These are phyloP conservation scores for Platanthera guangdongensis DNA, from an alignment of 106 monocot genomes.

Conservation along the genomic window DNA sequence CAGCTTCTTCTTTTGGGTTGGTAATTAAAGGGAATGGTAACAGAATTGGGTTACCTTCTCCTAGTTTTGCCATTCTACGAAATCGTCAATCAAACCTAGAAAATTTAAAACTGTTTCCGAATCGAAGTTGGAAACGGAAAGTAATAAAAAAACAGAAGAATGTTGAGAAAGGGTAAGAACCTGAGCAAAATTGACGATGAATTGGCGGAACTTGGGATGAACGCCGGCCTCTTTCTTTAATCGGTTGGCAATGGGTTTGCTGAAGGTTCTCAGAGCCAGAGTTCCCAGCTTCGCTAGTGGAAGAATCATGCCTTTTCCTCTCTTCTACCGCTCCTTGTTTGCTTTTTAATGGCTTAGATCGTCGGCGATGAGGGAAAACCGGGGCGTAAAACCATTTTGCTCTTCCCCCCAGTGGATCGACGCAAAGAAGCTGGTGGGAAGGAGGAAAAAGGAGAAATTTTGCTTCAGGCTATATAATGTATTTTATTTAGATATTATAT, in stretches of 20 bases:
- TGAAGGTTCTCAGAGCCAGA: slow-evolving; percentile 43
- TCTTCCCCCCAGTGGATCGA: no score
- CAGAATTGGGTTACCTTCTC: no score
- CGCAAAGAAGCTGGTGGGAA: no score
- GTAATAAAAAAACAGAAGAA: neutral
- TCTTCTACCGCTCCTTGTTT: neutral
- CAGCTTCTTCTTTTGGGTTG: no score
- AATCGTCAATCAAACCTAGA: neutral
- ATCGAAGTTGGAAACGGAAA: neutral
- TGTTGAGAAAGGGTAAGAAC: slow-evolving; percentile 9
- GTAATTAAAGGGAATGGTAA: no score
- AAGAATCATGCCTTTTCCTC: slow-evolving; percentile 25
- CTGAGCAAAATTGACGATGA: slow-evolving; percentile 63
- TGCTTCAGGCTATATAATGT: no score
- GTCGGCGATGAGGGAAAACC: no score
- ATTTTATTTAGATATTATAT: no score
- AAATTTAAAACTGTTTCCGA: neutral
- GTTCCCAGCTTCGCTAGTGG: slow-evolving; percentile 64
- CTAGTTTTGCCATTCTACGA: neutral
- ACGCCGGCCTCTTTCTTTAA: slow-evolving; percentile 55
- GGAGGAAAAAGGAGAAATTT: no score
- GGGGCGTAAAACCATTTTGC: no score
- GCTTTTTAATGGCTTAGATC: no score
- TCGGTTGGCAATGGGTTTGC: slow-evolving; percentile 50
- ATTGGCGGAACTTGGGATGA: slow-evolving; percentile 53